Base-by-base conservation (phyloP, 495 filamentous ascomycete genomes). In the Polyplosphaeria fusca region DNA sequence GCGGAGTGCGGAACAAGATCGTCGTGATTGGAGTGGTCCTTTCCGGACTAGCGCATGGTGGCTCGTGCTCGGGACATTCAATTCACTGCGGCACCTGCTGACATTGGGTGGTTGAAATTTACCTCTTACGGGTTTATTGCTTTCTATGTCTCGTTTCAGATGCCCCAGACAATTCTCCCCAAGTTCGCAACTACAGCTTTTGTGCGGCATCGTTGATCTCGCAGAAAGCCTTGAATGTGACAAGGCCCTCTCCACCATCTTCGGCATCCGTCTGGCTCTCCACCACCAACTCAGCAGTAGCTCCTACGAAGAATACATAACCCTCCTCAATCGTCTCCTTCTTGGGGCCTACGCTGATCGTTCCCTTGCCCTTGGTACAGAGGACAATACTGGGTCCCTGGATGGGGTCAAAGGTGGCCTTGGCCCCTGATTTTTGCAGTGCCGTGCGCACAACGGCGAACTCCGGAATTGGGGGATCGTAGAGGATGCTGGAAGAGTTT, bases 381-480 rank as follows among this genome's bases (percentile, higher is more conserved):
- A 98, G 94, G 49, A 97, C 65, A 59, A 98, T 87, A 69, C 89
- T 95, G 4, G 93, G 93, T 1, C 93, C 93, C 4, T 83, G 82
- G n/a, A 96, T 80, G 3, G 78, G 77, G 50, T 93, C 89, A 64
- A 98, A 95, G 0, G 84, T 91, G 2, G 83, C 90, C 68, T 91
- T 94, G 14, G 87, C 83, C 1, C 83, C 85, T 4, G 77, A 74
- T 19, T 79, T 79, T 43, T 82, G 82, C 28, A 97, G 74, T 16
- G 86, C 81, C 5, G 89, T 86, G 69, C 87, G 86, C 27, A 96
- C 82, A 18, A 98, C 94, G 50, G 83, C 85, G 73, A 97, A 98
- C 70, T 98, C 94, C 30, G 96, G 90, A 55, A 97, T 97, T 0
- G 94, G 94, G 3, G 93, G 93, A 55, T 98, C 88, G 65, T 97